Percentiles rank a stretch among this genome's conserved stretches.
These are phyloP conservation scores for Podila verticillata DNA, from an alignment of 192 early-diverging fungal genomes.

Conservation along the genomic window DNA sequence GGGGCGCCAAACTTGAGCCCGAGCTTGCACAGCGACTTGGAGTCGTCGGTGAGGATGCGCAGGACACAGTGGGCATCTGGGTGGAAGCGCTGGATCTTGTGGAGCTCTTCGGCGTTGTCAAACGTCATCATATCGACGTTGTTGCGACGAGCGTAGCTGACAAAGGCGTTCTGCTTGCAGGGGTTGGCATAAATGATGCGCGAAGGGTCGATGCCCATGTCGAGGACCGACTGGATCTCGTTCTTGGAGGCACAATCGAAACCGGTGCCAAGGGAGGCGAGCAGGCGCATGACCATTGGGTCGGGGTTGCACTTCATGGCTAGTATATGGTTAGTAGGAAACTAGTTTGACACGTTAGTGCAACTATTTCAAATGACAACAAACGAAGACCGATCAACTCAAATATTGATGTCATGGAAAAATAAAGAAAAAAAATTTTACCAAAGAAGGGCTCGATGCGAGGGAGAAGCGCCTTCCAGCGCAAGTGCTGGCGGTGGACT, in stretches of 20 bases:
- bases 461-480: slow-evolving; percentile 85
- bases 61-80: slow-evolving; percentile 90
- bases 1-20: slow-evolving; percentile 98
- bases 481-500: slow-evolving; percentile 84
- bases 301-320: slow-evolving; percentile 99
- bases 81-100: slow-evolving; percentile 87
- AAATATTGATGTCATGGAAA: slow-evolving; percentile 8
- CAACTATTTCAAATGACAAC: neutral
- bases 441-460: slow-evolving; percentile 96
- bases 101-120: slow-evolving; percentile 98
- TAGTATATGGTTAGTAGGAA: slow-evolving; percentile 26
- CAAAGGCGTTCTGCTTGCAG: slow-evolving; percentile 97
- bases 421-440: slow-evolving; percentile 50
- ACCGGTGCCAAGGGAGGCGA: slow-evolving; percentile 84
- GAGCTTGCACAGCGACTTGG: slow-evolving; percentile 88
- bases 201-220: slow-evolving; percentile 73
- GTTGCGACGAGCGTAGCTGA: slow-evolving; percentile 81
- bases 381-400: neutral
- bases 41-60: slow-evolving; percentile 96
- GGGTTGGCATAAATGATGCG: slow-evolving; percentile 98
- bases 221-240: slow-evolving; percentile 88
- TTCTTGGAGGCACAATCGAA: slow-evolving; percentile 98
- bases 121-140: slow-evolving; percentile 96
- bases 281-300: slow-evolving; percentile 79
- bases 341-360: neutral